These are phyloP conservation scores for Pleoardoris graminearum DNA, from an alignment of 2,329 filamentous ascomycete species.

Conservation along the genomic window DNA sequence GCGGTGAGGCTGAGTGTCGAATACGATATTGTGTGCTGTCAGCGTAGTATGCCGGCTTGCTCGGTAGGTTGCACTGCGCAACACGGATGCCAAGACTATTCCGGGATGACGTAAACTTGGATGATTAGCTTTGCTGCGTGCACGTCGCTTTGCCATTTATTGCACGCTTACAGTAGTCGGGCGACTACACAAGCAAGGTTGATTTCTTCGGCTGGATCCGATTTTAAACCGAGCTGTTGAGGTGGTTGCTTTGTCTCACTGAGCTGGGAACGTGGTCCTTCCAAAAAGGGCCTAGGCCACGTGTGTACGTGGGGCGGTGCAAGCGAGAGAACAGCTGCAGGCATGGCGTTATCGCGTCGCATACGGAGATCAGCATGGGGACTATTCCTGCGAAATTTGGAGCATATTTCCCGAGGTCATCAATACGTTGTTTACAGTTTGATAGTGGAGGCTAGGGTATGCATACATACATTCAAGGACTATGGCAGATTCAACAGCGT, in stretches of 20 bases:
- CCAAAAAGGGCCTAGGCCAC: background rate
- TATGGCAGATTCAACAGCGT: constrained; percentile 11
- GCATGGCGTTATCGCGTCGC: constrained; percentile 1
- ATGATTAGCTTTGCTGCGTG: constrained; percentile 1
- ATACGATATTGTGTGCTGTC: constrained; percentile 3
- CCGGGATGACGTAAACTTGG: constrained; percentile 16
- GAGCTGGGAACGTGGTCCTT: background rate
- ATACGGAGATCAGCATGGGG: background rate
- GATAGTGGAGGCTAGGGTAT: no score
- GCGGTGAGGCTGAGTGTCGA: constrained; percentile 2
- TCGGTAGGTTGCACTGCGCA: constrained; percentile 2
- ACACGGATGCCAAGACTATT: constrained; percentile 3
- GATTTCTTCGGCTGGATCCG: no score
- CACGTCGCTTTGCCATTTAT: background rate
- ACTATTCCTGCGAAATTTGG: background rate
- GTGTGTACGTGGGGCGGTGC: background rate
- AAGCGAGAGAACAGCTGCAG: constrained; percentile 3
- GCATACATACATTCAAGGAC: background rate
- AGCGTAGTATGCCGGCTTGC: constrained; percentile 6
- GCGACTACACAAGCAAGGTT: no score
- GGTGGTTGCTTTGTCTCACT: background rate
- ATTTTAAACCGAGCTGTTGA: background rate
- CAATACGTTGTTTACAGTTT: no score
- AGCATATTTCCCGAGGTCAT: no score
- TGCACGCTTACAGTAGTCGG: background rate